phyloP scores from a whole-genome alignment of 768 basidiomycete genomes.

The Lentinula raphanica region DNA sequence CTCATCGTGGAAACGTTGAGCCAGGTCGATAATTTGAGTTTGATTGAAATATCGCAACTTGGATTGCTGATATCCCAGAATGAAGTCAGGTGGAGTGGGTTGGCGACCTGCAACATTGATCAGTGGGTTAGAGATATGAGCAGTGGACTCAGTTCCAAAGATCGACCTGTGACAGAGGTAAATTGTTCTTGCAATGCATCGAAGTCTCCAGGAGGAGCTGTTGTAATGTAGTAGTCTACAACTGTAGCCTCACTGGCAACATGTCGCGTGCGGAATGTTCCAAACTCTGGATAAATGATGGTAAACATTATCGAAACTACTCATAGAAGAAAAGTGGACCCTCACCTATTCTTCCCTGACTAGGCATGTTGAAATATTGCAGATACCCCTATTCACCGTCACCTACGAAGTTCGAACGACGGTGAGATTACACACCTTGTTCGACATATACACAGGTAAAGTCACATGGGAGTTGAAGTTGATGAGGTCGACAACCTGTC shows the following conservation, averaged over 20 bases:
- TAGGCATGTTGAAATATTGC: slow-evolving; percentile 32
- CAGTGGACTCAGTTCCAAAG: too few relatives aligned
- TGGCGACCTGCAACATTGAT: slow-evolving; percentile 21
- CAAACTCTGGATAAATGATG: slow-evolving; percentile 21
- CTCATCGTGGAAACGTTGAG: slow-evolving; percentile 31
- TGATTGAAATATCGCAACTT: slow-evolving; percentile 33
- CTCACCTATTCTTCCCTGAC: slow-evolving; percentile 29
- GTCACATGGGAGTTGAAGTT: slow-evolving; percentile 33
- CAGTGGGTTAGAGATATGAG: background rate
- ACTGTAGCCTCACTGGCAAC: slow-evolving; percentile 26
- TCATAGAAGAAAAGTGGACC: background rate
- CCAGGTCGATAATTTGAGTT: slow-evolving; percentile 27
- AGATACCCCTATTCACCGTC: slow-evolving; percentile 24
- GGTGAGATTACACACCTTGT: slow-evolving; percentile 20
- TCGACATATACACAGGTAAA: slow-evolving; percentile 32
- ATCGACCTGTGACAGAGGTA: slow-evolving; percentile 28
- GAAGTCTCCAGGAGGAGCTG: slow-evolving; percentile 30
- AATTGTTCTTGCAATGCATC: slow-evolving; percentile 31
- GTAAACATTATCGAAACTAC: background rate
- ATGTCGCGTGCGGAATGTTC: slow-evolving; percentile 26
- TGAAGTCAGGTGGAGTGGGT: slow-evolving; percentile 31
- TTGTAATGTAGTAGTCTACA: slow-evolving; percentile 32
- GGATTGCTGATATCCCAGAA: slow-evolving; percentile 31
- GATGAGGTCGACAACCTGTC: slow-evolving; percentile 31
- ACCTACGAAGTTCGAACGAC: background rate